Evolutionary conservation across 2,329 filamentous ascomycete species (phyloP).

Genomic region (Nannizzia gypsea): DNA sequence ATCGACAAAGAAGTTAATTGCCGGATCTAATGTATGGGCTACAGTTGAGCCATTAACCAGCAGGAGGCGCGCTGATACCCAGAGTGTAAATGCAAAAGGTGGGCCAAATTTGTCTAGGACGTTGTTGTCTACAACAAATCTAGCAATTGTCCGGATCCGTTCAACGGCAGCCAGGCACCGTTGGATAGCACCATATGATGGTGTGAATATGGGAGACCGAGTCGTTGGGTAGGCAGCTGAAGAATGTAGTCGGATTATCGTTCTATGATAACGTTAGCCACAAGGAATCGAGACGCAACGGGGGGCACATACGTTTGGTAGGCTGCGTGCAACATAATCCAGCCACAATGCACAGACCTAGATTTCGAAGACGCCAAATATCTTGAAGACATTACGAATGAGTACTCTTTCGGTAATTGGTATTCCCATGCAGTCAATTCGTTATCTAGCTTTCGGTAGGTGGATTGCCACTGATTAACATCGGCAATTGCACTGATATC

Average conservation of each 20-base stretch:
- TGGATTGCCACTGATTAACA: slow-evolving; percentile 79
- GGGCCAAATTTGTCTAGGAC: slow-evolving; percentile 73
- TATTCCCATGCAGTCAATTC: slow-evolving; percentile 74
- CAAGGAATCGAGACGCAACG: neutral
- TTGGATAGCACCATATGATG: slow-evolving; percentile 74
- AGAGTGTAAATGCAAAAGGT: slow-evolving; percentile 82
- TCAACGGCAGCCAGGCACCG: slow-evolving; percentile 73
- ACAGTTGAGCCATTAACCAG: slow-evolving; percentile 86
- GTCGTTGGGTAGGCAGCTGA: slow-evolving; percentile 88
- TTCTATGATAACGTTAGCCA: slow-evolving; percentile 31
- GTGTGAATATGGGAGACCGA: slow-evolving; percentile 75
- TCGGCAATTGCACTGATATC: slow-evolving; percentile 75
- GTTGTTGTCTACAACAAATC: slow-evolving; percentile 63
- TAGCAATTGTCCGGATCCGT: slow-evolving; percentile 64
- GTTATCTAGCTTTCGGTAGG: slow-evolving; percentile 74
- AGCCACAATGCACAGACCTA: slow-evolving; percentile 64
- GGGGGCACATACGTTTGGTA: slow-evolving; percentile 58
- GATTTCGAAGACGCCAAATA: slow-evolving; percentile 56
- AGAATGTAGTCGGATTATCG: slow-evolving; percentile 80
- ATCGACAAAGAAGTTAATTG: slow-evolving; percentile 71
- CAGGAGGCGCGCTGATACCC: slow-evolving; percentile 77
- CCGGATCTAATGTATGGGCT: slow-evolving; percentile 66
- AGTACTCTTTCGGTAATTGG: slow-evolving; percentile 68
- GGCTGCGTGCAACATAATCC: slow-evolving; percentile 84
- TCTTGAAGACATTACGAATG: slow-evolving; percentile 59